Base-by-base conservation (phyloP, 2,329 filamentous ascomycete genomes). In the Akanthomyces uredinophilus region DNA sequence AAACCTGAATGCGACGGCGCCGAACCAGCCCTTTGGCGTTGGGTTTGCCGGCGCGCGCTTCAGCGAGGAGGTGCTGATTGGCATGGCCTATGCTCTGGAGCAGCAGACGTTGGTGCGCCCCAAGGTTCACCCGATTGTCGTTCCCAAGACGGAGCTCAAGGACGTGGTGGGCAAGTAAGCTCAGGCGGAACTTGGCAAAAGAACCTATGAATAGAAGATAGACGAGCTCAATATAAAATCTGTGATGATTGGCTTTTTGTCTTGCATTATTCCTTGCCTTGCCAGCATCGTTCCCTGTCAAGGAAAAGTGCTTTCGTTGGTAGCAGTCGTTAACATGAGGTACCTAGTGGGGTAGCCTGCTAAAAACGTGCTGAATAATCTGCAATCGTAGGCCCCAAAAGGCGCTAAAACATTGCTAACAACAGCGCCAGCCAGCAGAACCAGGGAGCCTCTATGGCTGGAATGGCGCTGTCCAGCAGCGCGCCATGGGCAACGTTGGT, bases 31-130 rank as follows among this genome's bases (percentile, higher is more conserved):
- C 81, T 87, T 89, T 68, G 87, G 87, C 0, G 71, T 90, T 24
- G 78, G 77, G 14, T 90, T 90, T 67, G 74, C 88, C 55, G 87
- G 86, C 0, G 70, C 70, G 1, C 78, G 77, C 51, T 90, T 83
- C 75, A 81, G 77, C 41, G 87, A 90, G 70, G 82, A 81, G 63
- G 78, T 73, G 18, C 69, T 90, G 64, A 83, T 90, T 62, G 83
- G 83, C 1, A 80, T 85, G 69, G 87, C 86, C 8, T 90, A 87
- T 76, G 87, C 86, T 2, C 89, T 84, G 72, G 87, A 91, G 75
- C 86, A 88, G 74, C 75, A 78, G 66, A 87, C 74, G 1, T 56
- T 65, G 37, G 67, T 68, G 2, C 67, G 74, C 16, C 56, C 67
- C 8, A 66, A 66, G 50, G 62, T 72, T 5, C 59, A 65, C 32